Base-by-base conservation (phyloP, 2,329 filamentous ascomycete species). In the Volutella citrinella region DNA sequence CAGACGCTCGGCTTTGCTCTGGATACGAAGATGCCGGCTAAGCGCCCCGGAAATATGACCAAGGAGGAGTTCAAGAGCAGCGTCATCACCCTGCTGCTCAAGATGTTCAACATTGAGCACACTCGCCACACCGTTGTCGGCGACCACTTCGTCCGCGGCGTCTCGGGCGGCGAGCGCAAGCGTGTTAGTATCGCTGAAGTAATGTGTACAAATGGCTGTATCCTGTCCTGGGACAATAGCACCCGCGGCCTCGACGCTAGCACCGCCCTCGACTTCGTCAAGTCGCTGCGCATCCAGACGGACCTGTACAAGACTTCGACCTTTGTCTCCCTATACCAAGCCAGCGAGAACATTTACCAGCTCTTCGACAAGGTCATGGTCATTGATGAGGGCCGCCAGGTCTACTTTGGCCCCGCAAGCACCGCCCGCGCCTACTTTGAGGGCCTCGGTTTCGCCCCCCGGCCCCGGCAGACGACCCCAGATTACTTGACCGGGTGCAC, bases 1-100 rank as follows among this genome's bases (percentile, higher is more conserved):
- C 82, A 91, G 51, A 93, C 87, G 2, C 70, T 91, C 28, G 82
- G 78, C 34, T 91, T 91, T 43, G 86, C 86, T 13, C 84, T 86
- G 5, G 70, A 76, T 13, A 83, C 85, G 6, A 74, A 83, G 36
- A 76, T 81, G 30, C 82, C 83, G 4, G 74, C 76, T 25, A 50
- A 73, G 19, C 69, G 82, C 4, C 81, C 82, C 5, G 65, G 70
- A 7, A 80, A 80, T 23, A 66, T 83, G 10, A 65, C 66, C 44
- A 66, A 65, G 42, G 59, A 66, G 31, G 63, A 66, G 8, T 84
- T 78, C 42, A 72, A 80, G 18, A 67, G 73, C 46, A 80, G 85
- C 45, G 63, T 84, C 44, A 74, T 81, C 19, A 82, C 87, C 56
- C 80, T 87, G 25, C 74, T 82, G 43, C 85, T 87, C 82, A 82